phyloP scores from a whole-genome alignment of 768 basidiomycete species.

The Wakefieldia striispora region DNA sequence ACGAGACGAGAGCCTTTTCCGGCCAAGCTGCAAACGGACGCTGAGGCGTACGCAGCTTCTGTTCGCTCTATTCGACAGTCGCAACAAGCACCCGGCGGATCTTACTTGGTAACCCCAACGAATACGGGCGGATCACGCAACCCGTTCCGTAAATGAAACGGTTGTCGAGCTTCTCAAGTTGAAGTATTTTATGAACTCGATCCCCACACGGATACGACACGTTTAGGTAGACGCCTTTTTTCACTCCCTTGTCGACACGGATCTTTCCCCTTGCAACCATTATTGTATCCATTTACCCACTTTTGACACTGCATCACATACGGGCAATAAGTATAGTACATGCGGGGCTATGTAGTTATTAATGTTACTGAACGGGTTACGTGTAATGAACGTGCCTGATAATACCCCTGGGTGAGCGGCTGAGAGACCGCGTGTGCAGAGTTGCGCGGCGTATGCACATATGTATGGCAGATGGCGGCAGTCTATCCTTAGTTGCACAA shows the following conservation, averaged over 20 bases:
- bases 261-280: conserved; percentile 14
- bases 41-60: conserved; percentile 56
- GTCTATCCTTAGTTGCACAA: conserved; percentile 12
- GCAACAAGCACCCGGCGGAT: conserved; percentile 31
- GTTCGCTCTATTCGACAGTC: conserved; percentile 44
- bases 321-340: conserved; percentile 4
- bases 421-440: conserved; percentile 29
- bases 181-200: conserved; percentile 5
- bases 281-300: conserved; percentile 15
- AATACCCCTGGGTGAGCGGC: background rate
- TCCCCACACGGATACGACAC: conserved; percentile 25
- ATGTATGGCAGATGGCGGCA: conserved; percentile 10
- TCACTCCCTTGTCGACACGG: conserved; percentile 1
- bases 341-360: conserved; percentile 21
- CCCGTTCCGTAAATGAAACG: conserved; percentile 48
- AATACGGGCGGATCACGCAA: conserved; percentile 50
- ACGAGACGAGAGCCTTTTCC: conserved; percentile 26
- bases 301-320: conserved; percentile 15
- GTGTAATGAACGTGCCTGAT: conserved; percentile 10
- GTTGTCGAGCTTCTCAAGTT: conserved; percentile 5
- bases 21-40: conserved; percentile 46
- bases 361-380: conserved; percentile 11
- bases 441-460: background rate
- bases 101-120: conserved; percentile 42
- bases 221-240: conserved; percentile 19